phyloP scores from a whole-genome alignment of 2,329 filamentous ascomycete genomes.

The Paecilomyces dactylethromorphus region DNA sequence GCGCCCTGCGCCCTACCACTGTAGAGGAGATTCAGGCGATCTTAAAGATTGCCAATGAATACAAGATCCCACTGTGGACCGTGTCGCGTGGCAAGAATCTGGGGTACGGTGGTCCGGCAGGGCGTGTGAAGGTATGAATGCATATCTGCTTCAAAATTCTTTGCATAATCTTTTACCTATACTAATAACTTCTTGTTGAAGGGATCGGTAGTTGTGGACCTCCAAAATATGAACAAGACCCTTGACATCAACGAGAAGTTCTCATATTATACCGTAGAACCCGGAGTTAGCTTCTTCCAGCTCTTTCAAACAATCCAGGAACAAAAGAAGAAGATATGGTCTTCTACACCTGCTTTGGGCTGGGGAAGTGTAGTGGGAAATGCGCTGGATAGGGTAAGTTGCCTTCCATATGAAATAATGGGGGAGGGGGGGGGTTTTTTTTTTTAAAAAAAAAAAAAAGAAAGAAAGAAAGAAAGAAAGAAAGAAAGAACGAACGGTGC shows the following conservation, averaged over 20 bases:
- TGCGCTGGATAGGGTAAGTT: constrained; percentile 1
- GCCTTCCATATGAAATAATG: not conserved
- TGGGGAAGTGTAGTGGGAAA: constrained; percentile 7
- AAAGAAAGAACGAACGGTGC: not conserved
- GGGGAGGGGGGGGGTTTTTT: no score
- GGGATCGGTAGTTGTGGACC: constrained; percentile 11
- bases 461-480: no score
- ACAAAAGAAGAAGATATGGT: constrained; percentile 8
- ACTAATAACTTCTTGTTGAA: not conserved
- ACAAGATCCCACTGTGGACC: constrained; percentile 12
- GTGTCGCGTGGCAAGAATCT: constrained; percentile 14
- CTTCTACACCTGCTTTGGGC: constrained; percentile 5
- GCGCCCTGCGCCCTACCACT: not conserved
- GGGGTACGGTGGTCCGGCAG: constrained; percentile 32
- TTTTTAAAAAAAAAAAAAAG: no score
- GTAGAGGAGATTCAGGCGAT: constrained; percentile 8
- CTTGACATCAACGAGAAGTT: constrained; percentile 26
- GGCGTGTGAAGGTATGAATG: constrained; percentile 36
- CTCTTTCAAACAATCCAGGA: constrained; percentile 37
- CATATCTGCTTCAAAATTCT: constrained; percentile 36
- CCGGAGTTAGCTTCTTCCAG: constrained; percentile 42
- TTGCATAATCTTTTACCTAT: not conserved
- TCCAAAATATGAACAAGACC: constrained; percentile 19
- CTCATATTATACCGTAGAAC: constrained; percentile 26
- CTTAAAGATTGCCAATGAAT: constrained; percentile 10